Base-by-base conservation (phyloP, 768 basidiomycete species). In the Daedaleopsis nitida region DNA sequence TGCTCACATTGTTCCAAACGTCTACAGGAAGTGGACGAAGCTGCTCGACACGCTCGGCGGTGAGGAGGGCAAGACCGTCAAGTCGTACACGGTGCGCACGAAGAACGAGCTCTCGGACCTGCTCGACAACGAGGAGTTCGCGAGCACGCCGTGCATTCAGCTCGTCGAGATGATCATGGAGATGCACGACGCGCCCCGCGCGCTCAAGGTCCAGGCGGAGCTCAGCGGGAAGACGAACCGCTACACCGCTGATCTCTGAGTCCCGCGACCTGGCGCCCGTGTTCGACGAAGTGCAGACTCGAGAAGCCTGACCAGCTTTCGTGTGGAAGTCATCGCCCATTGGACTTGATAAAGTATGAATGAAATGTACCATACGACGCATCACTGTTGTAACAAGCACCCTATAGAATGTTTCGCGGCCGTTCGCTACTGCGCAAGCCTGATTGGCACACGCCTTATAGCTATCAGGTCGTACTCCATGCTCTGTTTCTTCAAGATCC, bases 121-220 rank as follows among this genome's bases (percentile, higher is more conserved):
- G 14, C 81, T 98, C 59, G 79, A 85, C 5, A 80, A 90, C 69
- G 59, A 75, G 3, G 70, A 76, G 9, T 96, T 97, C 69, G 81
- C 78, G 3, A 77, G 68, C 21, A 86, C 89, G 3, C 78, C 85
- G 56, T 83, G 83, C 73, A 86, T 91, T 53, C 90, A 92, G 68
- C 76, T 94, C 37, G 88, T 94, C 16, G 93, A 95, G 74, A 83
- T 95, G 10, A 73, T 87, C 60, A 92, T 95, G 89, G 82, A 78
- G 24, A 81, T 79, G 63, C 73, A 81, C 27, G 93, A 95, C 71
- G 89, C 90, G 0, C 93, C 93, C 4, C 74, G 78, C 38, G 81
- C 83, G 38, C 75, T 93, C 63, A 76, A 81, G 67, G 72, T 79
- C 54, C 83, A 86, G 66, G 78, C 83, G 0, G 85, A 84, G 73